Conservation (phyloP, 2,329 filamentous ascomycete species). For the Aspergillus eucalypticola region DNA sequence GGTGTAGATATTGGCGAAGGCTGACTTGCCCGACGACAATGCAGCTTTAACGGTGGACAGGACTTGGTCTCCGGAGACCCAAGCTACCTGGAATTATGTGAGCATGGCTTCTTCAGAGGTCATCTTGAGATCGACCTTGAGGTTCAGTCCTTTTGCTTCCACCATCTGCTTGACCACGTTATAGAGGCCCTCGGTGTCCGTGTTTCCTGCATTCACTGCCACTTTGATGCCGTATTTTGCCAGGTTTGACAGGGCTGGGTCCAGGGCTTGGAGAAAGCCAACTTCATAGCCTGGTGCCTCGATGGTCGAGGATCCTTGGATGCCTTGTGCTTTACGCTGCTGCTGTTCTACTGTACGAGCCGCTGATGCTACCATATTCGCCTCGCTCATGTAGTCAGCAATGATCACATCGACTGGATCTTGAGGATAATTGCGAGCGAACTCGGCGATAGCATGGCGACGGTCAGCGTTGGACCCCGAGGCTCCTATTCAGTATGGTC, state of each 20-base stretch:
- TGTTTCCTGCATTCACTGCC: slow-evolving; percentile 48
- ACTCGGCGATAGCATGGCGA: slow-evolving; percentile 47
- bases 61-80: slow-evolving; percentile 51
- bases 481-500: slow-evolving; percentile 31
- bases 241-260: slow-evolving; percentile 43
- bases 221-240: slow-evolving; percentile 46
- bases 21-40: slow-evolving; percentile 34
- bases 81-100: slow-evolving; percentile 41
- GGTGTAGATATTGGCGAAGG: slow-evolving; percentile 45
- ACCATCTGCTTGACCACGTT: slow-evolving; percentile 42
- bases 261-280: slow-evolving; percentile 53
- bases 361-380: slow-evolving; percentile 53
- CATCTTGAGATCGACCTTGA: slow-evolving; percentile 33
- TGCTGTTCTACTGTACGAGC: slow-evolving; percentile 41
- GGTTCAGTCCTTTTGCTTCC: slow-evolving; percentile 39
- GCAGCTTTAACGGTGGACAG: slow-evolving; percentile 35
- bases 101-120: background rate
- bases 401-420: slow-evolving; percentile 52
- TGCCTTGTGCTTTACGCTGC: slow-evolving; percentile 11
- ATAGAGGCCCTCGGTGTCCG: slow-evolving; percentile 45
- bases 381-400: slow-evolving; percentile 51
- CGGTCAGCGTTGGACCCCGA: slow-evolving; percentile 50
- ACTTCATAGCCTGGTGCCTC: slow-evolving; percentile 50
- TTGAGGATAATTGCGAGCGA: slow-evolving; percentile 42
- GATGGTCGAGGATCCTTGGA: slow-evolving; percentile 11